A percentile compares a stretch with the other conserved stretches of the same genome.
These are phyloP conservation scores for Vanderwaltozyma verrucispora DNA, from an alignment of 805 yeast species.

Conservation along the genomic window DNA sequence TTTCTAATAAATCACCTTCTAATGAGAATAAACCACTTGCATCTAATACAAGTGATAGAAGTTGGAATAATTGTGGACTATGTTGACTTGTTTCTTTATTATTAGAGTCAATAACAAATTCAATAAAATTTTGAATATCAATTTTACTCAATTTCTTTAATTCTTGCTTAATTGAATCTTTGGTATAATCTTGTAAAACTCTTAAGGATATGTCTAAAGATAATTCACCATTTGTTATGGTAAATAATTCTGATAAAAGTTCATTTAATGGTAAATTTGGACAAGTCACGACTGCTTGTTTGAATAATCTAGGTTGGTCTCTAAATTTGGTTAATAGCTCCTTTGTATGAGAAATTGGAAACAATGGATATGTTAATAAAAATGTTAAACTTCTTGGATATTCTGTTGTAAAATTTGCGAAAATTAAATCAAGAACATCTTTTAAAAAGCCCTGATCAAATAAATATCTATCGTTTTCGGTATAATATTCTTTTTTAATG, in stretches of 20 bases:
- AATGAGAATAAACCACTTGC: conserved; percentile 28
- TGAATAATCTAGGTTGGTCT: conserved; percentile 51
- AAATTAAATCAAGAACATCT: conserved; percentile 34
- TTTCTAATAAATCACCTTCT: conserved; percentile 18
- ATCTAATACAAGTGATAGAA: conserved; percentile 25
- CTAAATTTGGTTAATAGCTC: conserved; percentile 46
- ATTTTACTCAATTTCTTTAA: conserved; percentile 26
- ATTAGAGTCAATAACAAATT: conserved; percentile 21
- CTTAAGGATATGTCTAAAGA: conserved; percentile 60
- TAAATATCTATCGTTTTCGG: conserved; percentile 54
- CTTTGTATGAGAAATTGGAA: conserved; percentile 49
- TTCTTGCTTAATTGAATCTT: conserved; percentile 44
- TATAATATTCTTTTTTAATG: conserved; percentile 41
- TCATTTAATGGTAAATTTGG: conserved; percentile 57
- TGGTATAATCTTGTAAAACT: conserved; percentile 53
- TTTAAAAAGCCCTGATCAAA: conserved; percentile 44
- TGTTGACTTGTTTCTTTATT: conserved; percentile 13
- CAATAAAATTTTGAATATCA: conserved; percentile 26
- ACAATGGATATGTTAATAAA: conserved; percentile 78
- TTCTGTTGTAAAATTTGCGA: conserved; percentile 23
- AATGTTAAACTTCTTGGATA: conserved; percentile 58
- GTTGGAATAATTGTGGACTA: conserved; percentile 22
- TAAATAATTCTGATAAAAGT: conserved; percentile 48
- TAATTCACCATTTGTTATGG: conserved; percentile 48
- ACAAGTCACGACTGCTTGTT: conserved; percentile 77